Base-by-base conservation (phyloP, 108 stramenopile species). In the Nannochloropsis oceanica region DNA sequence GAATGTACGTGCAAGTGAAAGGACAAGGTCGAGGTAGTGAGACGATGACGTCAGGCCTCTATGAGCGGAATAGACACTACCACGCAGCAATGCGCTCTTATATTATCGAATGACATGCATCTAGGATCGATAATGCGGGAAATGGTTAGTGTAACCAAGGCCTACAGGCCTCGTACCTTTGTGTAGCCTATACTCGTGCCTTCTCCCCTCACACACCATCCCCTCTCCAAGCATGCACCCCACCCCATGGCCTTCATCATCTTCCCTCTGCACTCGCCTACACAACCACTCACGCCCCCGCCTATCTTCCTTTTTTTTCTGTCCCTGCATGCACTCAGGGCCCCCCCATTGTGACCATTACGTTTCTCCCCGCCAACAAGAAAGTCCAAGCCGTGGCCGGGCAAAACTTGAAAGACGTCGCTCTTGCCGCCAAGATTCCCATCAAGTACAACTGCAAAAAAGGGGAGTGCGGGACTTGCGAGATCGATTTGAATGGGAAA, bases 381-480 rank as follows among this genome's bases (percentile, higher is more conserved):
- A 13, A 25, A 22, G 79, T 85, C 79, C 25, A 80, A 25, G 84
- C 84, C 22, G 79, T 80, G 59, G 43, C 79, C n/a, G 84, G 84
- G 25, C 84, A 85, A 80, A 44, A 25, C 22, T n/a, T 85, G 25
- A 43, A 43, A 25, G 79, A 80, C 25, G 79, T 85, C 22, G 84
- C 79, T 18, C 59, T n/a, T 25, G 84, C 84, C 20, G 84, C 79
- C 12, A 79, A 27, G 8, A 26, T 85, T 24, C 79, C 59, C 13
- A 95, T 96, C 86, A 92, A 93, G 85, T 96, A 96, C 88, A 94
- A 94, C 79, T 96, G 95, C 85, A 94, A 94, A 24, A 96, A 96
- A 85, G 95, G 95, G 22, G 95, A 96, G 89, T 96, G 95, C 84
- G 95, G 95, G 34, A 95, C 94, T 26, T 96, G 95, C 85, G 94